phyloP scores from a whole-genome alignment of 257 asterid species.

The Avicennia marina region DNA sequence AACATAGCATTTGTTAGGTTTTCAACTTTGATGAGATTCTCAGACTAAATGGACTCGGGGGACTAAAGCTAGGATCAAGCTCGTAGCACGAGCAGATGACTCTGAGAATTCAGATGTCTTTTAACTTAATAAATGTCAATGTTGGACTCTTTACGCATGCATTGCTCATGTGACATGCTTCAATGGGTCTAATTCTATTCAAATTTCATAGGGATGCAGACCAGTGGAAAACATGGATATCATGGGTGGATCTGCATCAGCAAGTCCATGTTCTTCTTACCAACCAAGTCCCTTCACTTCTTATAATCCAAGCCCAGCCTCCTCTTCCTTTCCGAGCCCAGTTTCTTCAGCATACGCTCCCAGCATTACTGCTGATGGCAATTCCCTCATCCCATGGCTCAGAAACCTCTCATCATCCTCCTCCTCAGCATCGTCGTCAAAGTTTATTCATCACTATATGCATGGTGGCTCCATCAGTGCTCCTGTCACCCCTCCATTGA shows the following conservation, averaged over 20 bases:
- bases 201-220: constrained; percentile 43
- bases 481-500: constrained; percentile 74
- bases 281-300: constrained; percentile 53
- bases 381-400: constrained; percentile 77
- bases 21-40: too few relatives aligned
- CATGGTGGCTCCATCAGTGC: constrained; percentile 71
- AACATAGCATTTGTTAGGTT: too few relatives aligned
- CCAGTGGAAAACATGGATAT: constrained; percentile 53
- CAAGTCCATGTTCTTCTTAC: constrained; percentile 56
- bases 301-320: constrained; percentile 48
- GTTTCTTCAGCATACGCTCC: constrained; percentile 34
- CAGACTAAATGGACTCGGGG: too few relatives aligned
- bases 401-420: constrained; percentile 60
- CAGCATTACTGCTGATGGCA: constrained; percentile 42
- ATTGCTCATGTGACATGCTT: constrained; percentile 23
- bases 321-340: constrained; percentile 62
- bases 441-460: constrained; percentile 38
- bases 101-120: too few relatives aligned
- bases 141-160: too few relatives aligned
- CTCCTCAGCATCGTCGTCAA: constrained; percentile 38
- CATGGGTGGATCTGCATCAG: constrained; percentile 49
- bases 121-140: too few relatives aligned
- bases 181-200: constrained; percentile 32
- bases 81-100: too few relatives aligned
- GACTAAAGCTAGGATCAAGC: too few relatives aligned